phyloP scores from a whole-genome alignment of 1,284 basidiomycete species.

The Inonotus obliquus region DNA sequence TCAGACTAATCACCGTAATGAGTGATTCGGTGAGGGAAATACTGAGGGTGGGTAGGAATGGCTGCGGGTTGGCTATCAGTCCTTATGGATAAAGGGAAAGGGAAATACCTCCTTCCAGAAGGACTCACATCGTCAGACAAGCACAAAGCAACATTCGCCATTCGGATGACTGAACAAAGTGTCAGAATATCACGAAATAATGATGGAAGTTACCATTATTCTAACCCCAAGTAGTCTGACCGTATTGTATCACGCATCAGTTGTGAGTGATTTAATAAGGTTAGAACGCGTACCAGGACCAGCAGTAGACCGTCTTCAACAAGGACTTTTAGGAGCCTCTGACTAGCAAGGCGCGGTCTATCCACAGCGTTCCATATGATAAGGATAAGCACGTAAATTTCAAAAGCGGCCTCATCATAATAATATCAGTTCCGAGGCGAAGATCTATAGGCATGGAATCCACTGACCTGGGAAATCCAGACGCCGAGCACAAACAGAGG shows the following conservation, averaged over 20 bases:
- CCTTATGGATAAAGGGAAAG: neutral
- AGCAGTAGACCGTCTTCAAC: neutral
- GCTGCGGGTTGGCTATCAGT: no score
- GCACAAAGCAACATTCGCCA: neutral
- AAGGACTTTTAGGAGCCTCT: neutral
- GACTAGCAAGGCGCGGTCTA: neutral
- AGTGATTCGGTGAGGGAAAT: constrained; percentile 1
- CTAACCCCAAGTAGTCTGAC: neutral
- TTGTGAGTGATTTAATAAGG: neutral
- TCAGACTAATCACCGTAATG: neutral
- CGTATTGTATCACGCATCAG: neutral
- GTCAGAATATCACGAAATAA: neutral
- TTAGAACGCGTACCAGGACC: neutral
- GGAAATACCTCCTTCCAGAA: neutral
- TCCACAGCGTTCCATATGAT: constrained; percentile 6
- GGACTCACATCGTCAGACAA: neutral
- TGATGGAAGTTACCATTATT: neutral
- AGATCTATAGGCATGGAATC: neutral
- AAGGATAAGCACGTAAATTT: constrained; percentile 3
- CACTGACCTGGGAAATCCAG: neutral
- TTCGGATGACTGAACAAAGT: neutral
- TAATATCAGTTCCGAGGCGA: neutral
- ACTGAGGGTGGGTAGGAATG: neutral
- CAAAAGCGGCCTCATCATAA: neutral
- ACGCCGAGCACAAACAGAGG: neutral